A percentile compares a stretch with the other conserved stretches of the same genome.
These are phyloP conservation scores for Pythium volutum DNA, from an alignment of 352 stramenopile species.

Conservation along the genomic window DNA sequence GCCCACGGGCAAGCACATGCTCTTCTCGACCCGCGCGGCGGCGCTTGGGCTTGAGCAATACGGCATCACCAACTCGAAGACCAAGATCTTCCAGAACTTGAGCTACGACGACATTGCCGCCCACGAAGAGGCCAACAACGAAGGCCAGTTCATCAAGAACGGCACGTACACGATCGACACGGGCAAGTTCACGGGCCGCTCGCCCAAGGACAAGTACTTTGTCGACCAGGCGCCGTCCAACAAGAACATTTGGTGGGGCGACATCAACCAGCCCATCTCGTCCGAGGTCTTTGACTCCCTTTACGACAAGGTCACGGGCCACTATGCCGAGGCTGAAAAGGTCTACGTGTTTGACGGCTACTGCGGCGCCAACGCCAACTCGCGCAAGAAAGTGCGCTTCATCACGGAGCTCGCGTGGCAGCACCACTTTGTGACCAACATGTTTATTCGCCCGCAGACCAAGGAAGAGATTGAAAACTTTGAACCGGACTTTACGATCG, in stretches of 20 bases:
- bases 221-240: conserved; percentile 46
- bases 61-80: conserved; percentile 87
- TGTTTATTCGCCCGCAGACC: conserved; percentile 63
- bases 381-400: conserved; percentile 53
- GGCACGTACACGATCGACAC: conserved; percentile 61
- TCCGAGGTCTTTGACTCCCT: conserved; percentile 48
- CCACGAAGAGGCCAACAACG: conserved; percentile 46
- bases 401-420: conserved; percentile 61
- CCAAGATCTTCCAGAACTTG: conserved; percentile 71
- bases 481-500: conserved; percentile 59
- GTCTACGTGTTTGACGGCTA: conserved; percentile 65
- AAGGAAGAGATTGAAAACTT: conserved; percentile 48
- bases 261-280: conserved; percentile 52
- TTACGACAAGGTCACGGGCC: conserved; percentile 43
- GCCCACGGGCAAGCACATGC: conserved; percentile 31
- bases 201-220: conserved; percentile 61
- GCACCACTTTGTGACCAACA: conserved; percentile 71
- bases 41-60: conserved; percentile 82
- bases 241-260: conserved; percentile 49
- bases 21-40: conserved; percentile 43
- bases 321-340: conserved; percentile 43
- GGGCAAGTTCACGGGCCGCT: conserved; percentile 61
- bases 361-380: conserved; percentile 59
- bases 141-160: conserved; percentile 52
- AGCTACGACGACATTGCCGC: conserved; percentile 44